Base-by-base conservation (phyloP, 225 moss, liverwort and hornwort genomes). In the Sphagnum contortum region DNA sequence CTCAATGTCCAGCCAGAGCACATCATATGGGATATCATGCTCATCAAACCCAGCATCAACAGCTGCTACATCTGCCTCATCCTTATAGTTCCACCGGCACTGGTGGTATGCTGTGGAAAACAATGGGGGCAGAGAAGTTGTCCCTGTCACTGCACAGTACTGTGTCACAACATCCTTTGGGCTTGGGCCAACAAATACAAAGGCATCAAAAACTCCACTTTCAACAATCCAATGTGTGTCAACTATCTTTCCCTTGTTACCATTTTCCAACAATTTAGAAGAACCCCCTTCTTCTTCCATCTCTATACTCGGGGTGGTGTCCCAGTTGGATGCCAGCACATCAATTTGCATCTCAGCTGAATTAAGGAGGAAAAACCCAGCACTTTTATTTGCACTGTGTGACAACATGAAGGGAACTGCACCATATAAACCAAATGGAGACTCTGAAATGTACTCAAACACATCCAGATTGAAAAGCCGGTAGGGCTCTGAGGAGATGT, bases 41-140 rank as follows among this genome's bases (percentile, higher is more conserved):
- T 93, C 93, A 77, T 99, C 98, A 63, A 99, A 99, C 10, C 81
- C 76, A 67, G 89, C 87, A 75, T 99, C 91, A 54, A 99, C 91
- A 53, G 76, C 79, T 29, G 83, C 87, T 55, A 99, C 98, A 65
- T 99, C 98, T 7, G 87, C 91, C 79, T 99, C 98, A 61, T 99
- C 93, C 78, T 88, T 93, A 72, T 93, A 99, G 67, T 99, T 99
- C 98, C 98, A 99, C 68, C 98, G 73, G 65, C 93, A 93, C 71
- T 99, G 98, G 80, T 99, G 98, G 70, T 99, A 99, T 5, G 87
- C 93, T 29, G 82, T 91, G 4, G 98, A 81, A 78, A 99, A 99
- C 12, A 89, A 68, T 66, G 91, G 93, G 5, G 98, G 98, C 73
- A 99, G 81, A 51, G 86, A 48, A 49, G 89, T 77, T 50, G 84